Percentiles rank a stretch among this genome's conserved stretches.
Conservation (phyloP, 192 early-diverging fungal species). For the Allomyces javanicus region DNA sequence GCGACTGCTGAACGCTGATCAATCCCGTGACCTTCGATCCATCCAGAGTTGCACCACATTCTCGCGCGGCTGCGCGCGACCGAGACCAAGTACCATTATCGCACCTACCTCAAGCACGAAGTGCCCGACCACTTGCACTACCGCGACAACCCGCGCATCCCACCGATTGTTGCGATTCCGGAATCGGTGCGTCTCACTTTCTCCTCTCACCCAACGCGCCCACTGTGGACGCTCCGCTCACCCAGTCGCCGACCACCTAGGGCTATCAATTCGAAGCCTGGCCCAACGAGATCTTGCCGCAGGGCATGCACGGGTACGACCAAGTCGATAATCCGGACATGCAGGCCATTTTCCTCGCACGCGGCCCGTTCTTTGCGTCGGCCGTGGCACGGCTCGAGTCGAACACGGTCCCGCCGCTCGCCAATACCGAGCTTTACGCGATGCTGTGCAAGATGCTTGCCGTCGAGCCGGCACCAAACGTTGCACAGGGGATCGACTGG, state of each 20-base stretch:
- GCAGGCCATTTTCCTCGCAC: slow-evolving; percentile 3
- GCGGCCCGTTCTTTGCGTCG: slow-evolving; percentile 4
- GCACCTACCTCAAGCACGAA: slow-evolving; percentile 3
- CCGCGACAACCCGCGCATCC: slow-evolving; percentile 4
- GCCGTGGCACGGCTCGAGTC: neutral
- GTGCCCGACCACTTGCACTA: slow-evolving; percentile 5
- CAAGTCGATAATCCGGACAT: slow-evolving; percentile 2
- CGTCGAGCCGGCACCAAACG: neutral
- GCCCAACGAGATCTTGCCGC: no score
- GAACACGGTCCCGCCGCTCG: neutral
- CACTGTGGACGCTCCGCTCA: neutral
- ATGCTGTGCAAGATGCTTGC: slow-evolving; percentile 1
- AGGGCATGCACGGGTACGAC: slow-evolving; percentile 8
- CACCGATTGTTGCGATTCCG: slow-evolving; percentile 3
- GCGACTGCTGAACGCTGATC: no score
- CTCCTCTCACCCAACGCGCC: neutral
- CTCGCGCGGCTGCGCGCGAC: no score
- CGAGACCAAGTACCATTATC: neutral
- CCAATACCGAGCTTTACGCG: slow-evolving; percentile 5
- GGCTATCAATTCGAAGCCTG: neutral
- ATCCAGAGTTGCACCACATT: no score
- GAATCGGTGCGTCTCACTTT: neutral
- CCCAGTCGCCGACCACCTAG: neutral
- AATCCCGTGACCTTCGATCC: no score
- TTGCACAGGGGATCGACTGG: no score